Evolutionary conservation across 2,329 filamentous ascomycete species (phyloP).

Genomic region (Nemania abortiva): DNA sequence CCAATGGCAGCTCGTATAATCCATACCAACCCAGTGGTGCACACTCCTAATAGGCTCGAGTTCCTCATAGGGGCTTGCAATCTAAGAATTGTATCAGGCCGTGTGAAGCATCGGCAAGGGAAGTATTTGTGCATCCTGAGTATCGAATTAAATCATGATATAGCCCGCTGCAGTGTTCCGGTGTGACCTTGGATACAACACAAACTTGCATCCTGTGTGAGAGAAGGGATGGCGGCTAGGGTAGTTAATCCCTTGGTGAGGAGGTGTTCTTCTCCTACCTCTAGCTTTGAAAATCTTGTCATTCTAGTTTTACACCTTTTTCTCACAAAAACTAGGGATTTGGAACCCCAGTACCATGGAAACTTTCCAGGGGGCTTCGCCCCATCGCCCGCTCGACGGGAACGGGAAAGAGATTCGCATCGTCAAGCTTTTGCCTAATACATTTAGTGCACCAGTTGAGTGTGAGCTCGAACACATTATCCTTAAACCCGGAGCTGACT

Average conservation of each 20-base stretch:
- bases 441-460: slow-evolving; percentile 35
- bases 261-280: background rate
- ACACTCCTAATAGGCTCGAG: background rate
- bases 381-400: slow-evolving; percentile 35
- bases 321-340: background rate
- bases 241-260: no score
- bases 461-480: slow-evolving; percentile 37
- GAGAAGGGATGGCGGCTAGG: background rate
- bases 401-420: slow-evolving; percentile 37
- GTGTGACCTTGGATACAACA: background rate
- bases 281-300: background rate
- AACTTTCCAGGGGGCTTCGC: slow-evolving; percentile 34
- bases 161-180: background rate
- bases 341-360: slow-evolving; percentile 26
- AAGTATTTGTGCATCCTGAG: background rate
- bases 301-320: background rate
- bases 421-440: slow-evolving; percentile 30
- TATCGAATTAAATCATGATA: slow-evolving; percentile 8
- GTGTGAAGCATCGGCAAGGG: background rate
- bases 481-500: slow-evolving; percentile 27
- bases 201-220: background rate
- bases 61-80: background rate
- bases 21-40: background rate
- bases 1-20: background rate
- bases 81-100: background rate